Percentiles rank a stretch among this genome's conserved stretches.
phyloP scores from a whole-genome alignment of 2,329 filamentous ascomycete genomes.

The Diaporthe citri region DNA sequence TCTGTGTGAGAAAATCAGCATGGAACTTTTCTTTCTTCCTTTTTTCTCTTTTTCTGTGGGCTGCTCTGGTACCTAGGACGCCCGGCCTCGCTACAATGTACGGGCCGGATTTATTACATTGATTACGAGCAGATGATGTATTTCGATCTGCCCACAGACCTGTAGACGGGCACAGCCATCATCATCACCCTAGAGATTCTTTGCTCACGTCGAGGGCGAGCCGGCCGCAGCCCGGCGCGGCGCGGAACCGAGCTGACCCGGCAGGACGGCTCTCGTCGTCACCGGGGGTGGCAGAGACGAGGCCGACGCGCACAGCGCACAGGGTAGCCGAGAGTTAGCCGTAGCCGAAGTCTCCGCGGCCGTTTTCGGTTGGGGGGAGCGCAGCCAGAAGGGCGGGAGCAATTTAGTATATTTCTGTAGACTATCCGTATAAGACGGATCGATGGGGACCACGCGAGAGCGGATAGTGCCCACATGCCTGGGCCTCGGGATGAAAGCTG shows the following conservation, averaged over 20 bases:
- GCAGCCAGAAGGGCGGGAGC: not conserved
- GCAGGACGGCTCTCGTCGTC: not conserved
- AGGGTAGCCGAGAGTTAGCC: conserved; percentile 12
- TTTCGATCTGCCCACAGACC: not conserved
- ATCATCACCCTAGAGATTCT: not conserved
- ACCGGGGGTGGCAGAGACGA: not conserved
- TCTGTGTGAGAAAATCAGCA: not conserved
- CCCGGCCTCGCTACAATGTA: not conserved
- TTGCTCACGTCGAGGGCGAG: not conserved
- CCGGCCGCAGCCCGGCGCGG: not conserved
- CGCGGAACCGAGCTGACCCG: not conserved
- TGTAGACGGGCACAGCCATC: not conserved
- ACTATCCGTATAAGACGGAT: not conserved
- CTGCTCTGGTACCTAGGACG: not conserved
- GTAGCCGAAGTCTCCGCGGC: conserved; percentile 14
- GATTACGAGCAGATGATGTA: not conserved
- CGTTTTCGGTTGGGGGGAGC: not conserved
- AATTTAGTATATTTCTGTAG: not conserved
- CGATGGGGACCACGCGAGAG: not conserved
- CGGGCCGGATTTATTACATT: not conserved
- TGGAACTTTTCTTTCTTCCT: not conserved
- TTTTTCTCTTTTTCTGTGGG: not conserved
- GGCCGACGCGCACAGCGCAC: not conserved
- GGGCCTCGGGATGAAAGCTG: conserved; percentile 17
- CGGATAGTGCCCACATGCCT: not conserved